These are phyloP conservation scores for Puccinia triticina DNA, from an alignment of 1,284 basidiomycete species.

Conservation along the genomic window DNA sequence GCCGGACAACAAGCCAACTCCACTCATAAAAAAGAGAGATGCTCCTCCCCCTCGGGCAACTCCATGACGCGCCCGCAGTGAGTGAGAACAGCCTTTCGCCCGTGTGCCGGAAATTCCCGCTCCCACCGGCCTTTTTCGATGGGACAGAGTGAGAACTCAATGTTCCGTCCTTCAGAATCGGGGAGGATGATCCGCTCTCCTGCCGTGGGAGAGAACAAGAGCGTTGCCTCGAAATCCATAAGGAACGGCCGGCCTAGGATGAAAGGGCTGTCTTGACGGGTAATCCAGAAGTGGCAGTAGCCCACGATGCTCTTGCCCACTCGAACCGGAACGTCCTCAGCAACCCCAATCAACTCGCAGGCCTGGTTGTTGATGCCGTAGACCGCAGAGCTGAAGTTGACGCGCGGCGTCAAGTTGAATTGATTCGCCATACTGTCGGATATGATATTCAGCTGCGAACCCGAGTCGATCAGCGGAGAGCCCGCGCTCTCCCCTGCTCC, in stretches of 20 bases:
- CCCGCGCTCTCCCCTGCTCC: background rate
- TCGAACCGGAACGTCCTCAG: too few species aligned
- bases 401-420: background rate
- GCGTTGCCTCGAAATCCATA: too few species aligned
- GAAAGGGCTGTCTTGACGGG: too few species aligned
- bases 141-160: too few species aligned
- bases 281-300: too few species aligned
- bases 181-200: too few species aligned
- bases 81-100: background rate
- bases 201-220: too few species aligned
- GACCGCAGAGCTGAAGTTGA: background rate
- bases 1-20: background rate
- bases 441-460: background rate
- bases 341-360: too few species aligned
- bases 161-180: too few species aligned
- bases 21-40: background rate
- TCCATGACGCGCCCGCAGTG: background rate
- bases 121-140: background rate
- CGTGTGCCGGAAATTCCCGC: background rate
- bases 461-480: background rate
- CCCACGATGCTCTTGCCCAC: too few species aligned
- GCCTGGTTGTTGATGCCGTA: background rate
- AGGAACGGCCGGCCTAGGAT: too few species aligned
- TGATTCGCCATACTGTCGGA: background rate
- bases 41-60: background rate